A percentile compares a stretch with the other conserved stretches of the same genome.
These are phyloP conservation scores for Dichotomocladium elegans DNA, from an alignment of 371 early-diverging fungal species.

Conservation along the genomic window DNA sequence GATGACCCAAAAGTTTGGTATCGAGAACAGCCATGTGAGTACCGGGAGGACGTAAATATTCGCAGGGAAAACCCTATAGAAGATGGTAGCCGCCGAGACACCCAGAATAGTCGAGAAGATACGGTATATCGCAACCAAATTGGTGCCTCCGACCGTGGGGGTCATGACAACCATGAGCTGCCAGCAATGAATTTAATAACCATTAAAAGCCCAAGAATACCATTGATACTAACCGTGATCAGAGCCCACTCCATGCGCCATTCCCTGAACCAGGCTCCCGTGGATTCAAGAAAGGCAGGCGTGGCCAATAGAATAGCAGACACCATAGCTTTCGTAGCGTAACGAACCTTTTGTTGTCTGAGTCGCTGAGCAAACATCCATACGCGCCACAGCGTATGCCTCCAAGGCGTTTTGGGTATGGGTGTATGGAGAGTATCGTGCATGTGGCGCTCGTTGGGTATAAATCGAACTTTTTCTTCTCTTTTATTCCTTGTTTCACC, in stretches of 20 bases:
- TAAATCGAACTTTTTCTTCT: conserved; percentile 12
- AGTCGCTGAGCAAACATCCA: conserved; percentile 60
- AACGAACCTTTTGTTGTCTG: conserved; percentile 63
- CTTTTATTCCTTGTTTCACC: neutral
- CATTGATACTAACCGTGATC: conserved; percentile 53
- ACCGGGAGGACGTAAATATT: conserved; percentile 48
- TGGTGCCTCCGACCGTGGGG: conserved; percentile 85
- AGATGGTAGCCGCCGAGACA: conserved; percentile 54
- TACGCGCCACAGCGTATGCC: conserved; percentile 47
- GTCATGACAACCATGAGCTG: conserved; percentile 78
- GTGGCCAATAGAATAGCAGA: conserved; percentile 56
- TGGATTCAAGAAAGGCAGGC: conserved; percentile 65
- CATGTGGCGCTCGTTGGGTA: conserved; percentile 50
- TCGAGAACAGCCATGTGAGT: conserved; percentile 63
- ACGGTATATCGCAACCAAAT: conserved; percentile 68
- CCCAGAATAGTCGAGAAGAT: conserved; percentile 73
- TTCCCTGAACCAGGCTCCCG: conserved; percentile 50
- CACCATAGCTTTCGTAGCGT: conserved; percentile 67
- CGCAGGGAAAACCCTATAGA: conserved; percentile 57
- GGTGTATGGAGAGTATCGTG: conserved; percentile 67
- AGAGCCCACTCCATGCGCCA: conserved; percentile 83
- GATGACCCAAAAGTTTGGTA: conserved; percentile 70
- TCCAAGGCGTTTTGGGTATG: conserved; percentile 47
- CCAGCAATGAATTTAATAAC: neutral
- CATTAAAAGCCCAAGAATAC: too few relatives aligned